Evolutionary conservation across 2,329 filamentous ascomycete genomes (phyloP).

Genomic region (Dactylellina drechsleri): DNA sequence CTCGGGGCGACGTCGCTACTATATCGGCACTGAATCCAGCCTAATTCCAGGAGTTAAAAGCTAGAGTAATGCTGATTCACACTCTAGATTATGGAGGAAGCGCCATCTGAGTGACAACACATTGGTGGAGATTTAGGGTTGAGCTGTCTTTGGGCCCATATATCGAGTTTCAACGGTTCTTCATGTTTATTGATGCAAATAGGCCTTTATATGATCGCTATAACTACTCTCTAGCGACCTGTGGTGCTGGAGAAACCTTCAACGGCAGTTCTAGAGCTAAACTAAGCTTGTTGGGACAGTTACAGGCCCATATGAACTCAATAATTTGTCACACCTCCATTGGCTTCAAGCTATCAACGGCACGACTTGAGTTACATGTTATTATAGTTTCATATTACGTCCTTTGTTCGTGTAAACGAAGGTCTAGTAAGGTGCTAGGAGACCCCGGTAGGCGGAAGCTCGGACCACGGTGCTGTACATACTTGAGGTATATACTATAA

Average conservation of each 20-base stretch:
- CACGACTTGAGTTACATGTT: neutral
- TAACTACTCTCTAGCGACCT: neutral
- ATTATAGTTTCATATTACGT: neutral
- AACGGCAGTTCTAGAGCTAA: neutral
- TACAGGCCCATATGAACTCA: neutral
- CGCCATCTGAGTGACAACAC: neutral
- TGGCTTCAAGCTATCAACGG: neutral
- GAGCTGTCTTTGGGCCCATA: too few species aligned
- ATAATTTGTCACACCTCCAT: neutral
- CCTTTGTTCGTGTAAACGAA: neutral
- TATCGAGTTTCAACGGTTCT: too few species aligned
- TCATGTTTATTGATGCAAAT: too few species aligned
- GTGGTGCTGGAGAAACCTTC: neutral
- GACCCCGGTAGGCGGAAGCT: constrained; percentile 3
- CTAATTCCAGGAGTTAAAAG: neutral
- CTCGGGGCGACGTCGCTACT: neutral
- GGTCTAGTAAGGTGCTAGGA: neutral
- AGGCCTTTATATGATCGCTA: neutral
- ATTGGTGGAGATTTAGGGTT: neutral
- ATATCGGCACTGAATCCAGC: neutral
- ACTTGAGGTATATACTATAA: constrained; percentile 5
- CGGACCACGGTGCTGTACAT: constrained; percentile 8
- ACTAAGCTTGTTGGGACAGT: neutral
- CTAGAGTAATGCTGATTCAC: too few species aligned
- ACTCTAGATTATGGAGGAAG: too few species aligned